Base-by-base conservation (phyloP, 2,329 filamentous ascomycete genomes). In the Hymenoscyphus occultus region DNA sequence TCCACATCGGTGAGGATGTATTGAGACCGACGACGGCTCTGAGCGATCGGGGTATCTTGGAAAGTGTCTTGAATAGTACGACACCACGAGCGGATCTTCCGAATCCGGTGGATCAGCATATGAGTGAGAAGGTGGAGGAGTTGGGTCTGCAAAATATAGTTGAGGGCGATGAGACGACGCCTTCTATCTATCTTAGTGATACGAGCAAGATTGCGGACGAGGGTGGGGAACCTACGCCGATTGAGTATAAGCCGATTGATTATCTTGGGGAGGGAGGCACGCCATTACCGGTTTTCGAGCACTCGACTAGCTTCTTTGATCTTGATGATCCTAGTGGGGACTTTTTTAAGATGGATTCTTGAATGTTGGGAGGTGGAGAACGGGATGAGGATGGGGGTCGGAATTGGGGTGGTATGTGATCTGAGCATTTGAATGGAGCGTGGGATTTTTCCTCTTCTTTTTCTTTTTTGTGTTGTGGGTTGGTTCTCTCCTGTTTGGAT, bases 21-120 rank as follows among this genome's bases (percentile, higher is more conserved):
- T 63, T 74, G 70, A 63, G 74, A 51, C 74, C 75, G 22, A 71
- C 68, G 1, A 76, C 73, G 4, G 74, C 74, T 12, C 51, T 75
- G 56, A 74, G 71, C 54, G 73, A 75, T 62, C 61, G 63, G 7
- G 71, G 70, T 0, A 75, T 76, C 32, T 42, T 76, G 28, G 71
- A 76, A 51, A 71, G 74, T 19, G 73, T 74, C n/a, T 51, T 75
- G 39, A 73, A 66, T 51, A 75, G 74, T 40, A 76, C 74, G 4
- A 75, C 74, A 4, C 74, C 74, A 1, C 71, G 61, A 39, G 57
- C 71, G 9, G 74, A 76, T 56, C 56, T 73, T 0, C 65, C 65
- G 12, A 70, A 74, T 65, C 73, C 73, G 1, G 69, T 75, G 9
- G 74, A 75, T 54, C 66, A 67, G 19, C 67, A 70, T 32, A 62